phyloP scores from a whole-genome alignment of 768 basidiomycete genomes.

The Russula sp. region DNA sequence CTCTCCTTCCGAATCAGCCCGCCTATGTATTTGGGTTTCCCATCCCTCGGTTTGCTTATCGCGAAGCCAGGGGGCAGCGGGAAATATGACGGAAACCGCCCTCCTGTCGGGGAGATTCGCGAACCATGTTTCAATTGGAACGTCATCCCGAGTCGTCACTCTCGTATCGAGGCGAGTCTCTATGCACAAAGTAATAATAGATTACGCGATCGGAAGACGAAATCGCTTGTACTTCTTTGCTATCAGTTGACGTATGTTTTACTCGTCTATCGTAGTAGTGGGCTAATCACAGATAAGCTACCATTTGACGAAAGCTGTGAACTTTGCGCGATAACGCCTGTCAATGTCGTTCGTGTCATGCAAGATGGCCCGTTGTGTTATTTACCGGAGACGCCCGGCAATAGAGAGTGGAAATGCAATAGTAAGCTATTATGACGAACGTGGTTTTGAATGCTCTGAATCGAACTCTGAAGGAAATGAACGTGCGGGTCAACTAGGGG shows the following conservation, averaged over 20 bases:
- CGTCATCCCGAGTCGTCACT: conserved; percentile 8
- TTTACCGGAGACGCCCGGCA: background rate
- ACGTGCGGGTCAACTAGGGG: background rate
- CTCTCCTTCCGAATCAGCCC: background rate
- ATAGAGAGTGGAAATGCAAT: background rate
- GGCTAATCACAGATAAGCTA: background rate
- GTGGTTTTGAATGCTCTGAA: conserved; percentile 11
- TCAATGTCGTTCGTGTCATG: background rate
- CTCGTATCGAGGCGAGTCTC: background rate
- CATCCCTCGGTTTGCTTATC: conserved; percentile 18
- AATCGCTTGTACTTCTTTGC: background rate
- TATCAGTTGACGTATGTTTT: conserved; percentile 19
- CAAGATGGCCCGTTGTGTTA: background rate
- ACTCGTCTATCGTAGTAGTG: background rate
- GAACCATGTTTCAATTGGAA: conserved; percentile 11
- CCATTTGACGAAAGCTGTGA: conserved; percentile 7
- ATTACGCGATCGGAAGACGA: conserved; percentile 15
- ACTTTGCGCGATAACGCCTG: conserved; percentile 3
- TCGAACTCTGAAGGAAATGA: background rate
- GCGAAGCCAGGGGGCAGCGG: conserved; percentile 8
- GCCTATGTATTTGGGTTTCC: background rate
- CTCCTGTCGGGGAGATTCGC: conserved; percentile 2
- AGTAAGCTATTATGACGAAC: background rate
- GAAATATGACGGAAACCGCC: conserved; percentile 8
- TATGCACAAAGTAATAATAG: background rate